phyloP scores from a whole-genome alignment of 805 yeast genomes.

The Clavispora vitiphila region DNA sequence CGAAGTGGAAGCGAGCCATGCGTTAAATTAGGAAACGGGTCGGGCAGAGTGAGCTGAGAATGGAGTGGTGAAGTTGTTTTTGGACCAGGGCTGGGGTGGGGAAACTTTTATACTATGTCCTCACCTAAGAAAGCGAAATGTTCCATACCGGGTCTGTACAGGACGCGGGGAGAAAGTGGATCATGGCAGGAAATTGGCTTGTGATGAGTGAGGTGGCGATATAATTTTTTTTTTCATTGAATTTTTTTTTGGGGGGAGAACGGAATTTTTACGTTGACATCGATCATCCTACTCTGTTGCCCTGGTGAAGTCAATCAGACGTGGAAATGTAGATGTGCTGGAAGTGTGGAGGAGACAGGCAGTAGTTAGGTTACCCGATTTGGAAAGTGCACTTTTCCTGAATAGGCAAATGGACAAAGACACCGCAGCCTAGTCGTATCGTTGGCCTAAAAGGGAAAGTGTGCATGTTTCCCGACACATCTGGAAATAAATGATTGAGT shows the following conservation, averaged over 20 bases:
- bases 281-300: no score
- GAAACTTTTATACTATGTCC: neutral
- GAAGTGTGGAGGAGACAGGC: neutral
- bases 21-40: neutral
- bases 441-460: neutral
- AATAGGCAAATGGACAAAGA: slow-evolving; percentile 1
- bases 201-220: no score
- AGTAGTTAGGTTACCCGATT: neutral
- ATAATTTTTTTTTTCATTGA: no score
- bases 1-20: slow-evolving; percentile 59
- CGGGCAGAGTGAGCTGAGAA: neutral
- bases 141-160: neutral
- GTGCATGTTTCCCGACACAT: neutral
- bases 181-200: neutral
- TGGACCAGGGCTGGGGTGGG: neutral
- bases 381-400: slow-evolving; percentile 2
- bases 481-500: neutral
- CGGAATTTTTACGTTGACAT: no score
- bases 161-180: neutral
- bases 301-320: no score
- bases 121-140: neutral
- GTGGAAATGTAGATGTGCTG: no score
- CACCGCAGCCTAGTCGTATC: neutral
- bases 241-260: no score
- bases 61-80: no score